Evolutionary conservation across 768 basidiomycete species (phyloP).

Genomic region (Trichaptum fuscoviolaceum): DNA sequence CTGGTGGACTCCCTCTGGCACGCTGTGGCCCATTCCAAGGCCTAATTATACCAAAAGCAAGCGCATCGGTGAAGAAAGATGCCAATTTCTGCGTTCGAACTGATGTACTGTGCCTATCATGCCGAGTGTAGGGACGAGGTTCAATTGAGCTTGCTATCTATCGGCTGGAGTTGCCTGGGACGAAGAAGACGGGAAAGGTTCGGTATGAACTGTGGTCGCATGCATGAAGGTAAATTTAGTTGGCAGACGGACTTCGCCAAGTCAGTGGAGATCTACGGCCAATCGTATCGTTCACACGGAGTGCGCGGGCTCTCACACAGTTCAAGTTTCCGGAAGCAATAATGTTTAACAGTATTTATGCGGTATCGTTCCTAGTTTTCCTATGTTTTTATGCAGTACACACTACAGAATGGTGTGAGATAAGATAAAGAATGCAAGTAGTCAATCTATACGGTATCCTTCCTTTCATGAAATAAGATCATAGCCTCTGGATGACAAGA

Average conservation of each 20-base stretch:
- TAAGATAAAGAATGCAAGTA: not conserved
- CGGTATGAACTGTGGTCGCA: not conserved
- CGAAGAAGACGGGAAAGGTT: not conserved
- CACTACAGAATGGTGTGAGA: not conserved
- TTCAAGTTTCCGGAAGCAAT: not conserved
- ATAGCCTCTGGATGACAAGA: slow-evolving; percentile 83
- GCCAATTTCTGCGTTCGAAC: not conserved
- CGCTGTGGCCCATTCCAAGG: not conserved
- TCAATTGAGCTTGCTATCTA: not conserved
- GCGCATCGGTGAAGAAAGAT: not conserved
- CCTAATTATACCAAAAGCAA: not conserved
- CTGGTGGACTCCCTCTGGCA: not conserved
- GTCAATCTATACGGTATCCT: slow-evolving; percentile 9
- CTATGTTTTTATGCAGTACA: not conserved
- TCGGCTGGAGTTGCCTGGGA: not conserved
- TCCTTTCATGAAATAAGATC: slow-evolving; percentile 24
- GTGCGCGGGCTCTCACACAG: not conserved
- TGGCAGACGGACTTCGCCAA: not conserved
- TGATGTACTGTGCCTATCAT: not conserved
- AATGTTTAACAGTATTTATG: not conserved
- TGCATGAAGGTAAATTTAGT: not conserved
- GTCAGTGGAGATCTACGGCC: not conserved
- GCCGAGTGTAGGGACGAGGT: not conserved
- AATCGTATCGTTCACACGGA: not conserved
- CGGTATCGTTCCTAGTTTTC: not conserved